Conservation (phyloP, 345 rosid genomes). For the Populus alba region DNA sequence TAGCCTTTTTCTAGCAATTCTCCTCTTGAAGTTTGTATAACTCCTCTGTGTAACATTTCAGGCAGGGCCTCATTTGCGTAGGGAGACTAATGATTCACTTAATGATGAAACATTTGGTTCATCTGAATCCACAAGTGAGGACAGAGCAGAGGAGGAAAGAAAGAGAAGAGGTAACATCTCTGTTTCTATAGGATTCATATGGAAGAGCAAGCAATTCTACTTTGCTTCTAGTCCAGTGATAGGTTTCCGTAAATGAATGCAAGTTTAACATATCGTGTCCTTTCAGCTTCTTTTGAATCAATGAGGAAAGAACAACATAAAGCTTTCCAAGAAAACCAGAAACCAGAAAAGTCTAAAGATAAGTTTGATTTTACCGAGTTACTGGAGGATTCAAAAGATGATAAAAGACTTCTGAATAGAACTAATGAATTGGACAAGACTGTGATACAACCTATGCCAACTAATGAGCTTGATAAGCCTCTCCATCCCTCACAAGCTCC, state of each 20-base stretch:
- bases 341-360: slow-evolving; percentile 55
- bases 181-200: slow-evolving; percentile 10
- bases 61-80: slow-evolving; percentile 69
- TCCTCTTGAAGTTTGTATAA: neutral
- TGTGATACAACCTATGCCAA: slow-evolving; percentile 21
- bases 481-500: slow-evolving; percentile 42
- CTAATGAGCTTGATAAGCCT: slow-evolving; percentile 39
- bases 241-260: neutral
- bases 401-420: slow-evolving; percentile 41
- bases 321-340: slow-evolving; percentile 76
- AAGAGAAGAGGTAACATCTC: slow-evolving; percentile 77
- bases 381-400: slow-evolving; percentile 61
- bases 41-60: slow-evolving; percentile 29
- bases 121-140: slow-evolving; percentile 66
- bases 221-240: slow-evolving; percentile 4
- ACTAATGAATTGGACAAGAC: slow-evolving; percentile 42
- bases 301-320: slow-evolving; percentile 94
- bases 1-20: neutral
- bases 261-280: slow-evolving; percentile 22
- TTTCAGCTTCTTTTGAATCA: slow-evolving; percentile 85
- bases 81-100: slow-evolving; percentile 63
- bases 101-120: slow-evolving; percentile 98
- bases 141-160: slow-evolving; percentile 93
- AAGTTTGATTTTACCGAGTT: slow-evolving; percentile 63
- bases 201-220: neutral